phyloP scores from a whole-genome alignment of 2,329 filamentous ascomycete genomes.

The Aspergillus pseudoterreus region DNA sequence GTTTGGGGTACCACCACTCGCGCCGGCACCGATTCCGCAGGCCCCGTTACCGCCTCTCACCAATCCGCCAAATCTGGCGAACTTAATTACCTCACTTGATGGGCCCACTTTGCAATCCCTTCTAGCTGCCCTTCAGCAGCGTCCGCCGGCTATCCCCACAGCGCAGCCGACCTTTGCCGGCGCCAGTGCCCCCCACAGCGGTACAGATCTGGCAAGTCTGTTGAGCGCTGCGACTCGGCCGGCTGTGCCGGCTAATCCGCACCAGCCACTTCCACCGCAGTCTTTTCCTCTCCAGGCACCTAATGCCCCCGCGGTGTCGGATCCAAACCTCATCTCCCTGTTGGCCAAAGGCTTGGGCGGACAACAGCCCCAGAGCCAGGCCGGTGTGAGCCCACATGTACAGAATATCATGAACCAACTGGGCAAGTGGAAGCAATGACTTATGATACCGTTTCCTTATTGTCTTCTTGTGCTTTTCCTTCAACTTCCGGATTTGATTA shows the following conservation, averaged over 20 bases:
- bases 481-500: conserved; percentile 10
- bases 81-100: conserved; percentile 65
- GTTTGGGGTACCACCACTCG: conserved; percentile 34
- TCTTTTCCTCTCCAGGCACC: conserved; percentile 28
- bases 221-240: conserved; percentile 37
- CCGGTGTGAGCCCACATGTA: conserved; percentile 35
- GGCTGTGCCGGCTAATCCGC: conserved; percentile 29
- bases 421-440: conserved; percentile 45
- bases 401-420: conserved; percentile 49
- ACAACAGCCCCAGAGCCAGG: conserved; percentile 33
- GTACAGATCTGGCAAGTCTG: conserved; percentile 40
- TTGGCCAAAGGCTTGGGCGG: conserved; percentile 36
- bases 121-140: conserved; percentile 56
- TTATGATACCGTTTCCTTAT: conserved; percentile 15
- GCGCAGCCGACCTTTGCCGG: conserved; percentile 33
- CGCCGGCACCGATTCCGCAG: conserved; percentile 28
- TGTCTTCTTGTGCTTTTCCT: conserved; percentile 16
- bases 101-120: conserved; percentile 67
- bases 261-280: conserved; percentile 25
- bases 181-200: conserved; percentile 27
- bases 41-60: conserved; percentile 31
- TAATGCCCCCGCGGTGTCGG: conserved; percentile 26
- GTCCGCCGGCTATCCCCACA: conserved; percentile 34
- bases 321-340: conserved; percentile 37
- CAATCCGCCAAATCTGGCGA: conserved; percentile 55